Evolutionary conservation across 768 basidiomycete genomes (phyloP).

Genomic region (Kwoniella mangroviensis): DNA sequence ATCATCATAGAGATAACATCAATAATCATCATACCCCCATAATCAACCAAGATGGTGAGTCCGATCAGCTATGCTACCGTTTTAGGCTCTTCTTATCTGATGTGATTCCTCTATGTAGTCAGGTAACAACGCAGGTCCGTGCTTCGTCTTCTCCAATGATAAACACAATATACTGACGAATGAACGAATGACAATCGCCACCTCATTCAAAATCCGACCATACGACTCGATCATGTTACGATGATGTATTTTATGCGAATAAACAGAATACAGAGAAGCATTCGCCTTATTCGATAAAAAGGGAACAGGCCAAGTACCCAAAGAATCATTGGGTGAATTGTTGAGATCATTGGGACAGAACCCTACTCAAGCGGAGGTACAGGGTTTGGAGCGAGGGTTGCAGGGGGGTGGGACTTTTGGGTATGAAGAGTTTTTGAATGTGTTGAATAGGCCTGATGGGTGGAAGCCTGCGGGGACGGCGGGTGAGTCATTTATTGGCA

Average conservation of each 20-base stretch:
- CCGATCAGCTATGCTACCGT: no score
- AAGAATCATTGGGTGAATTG: conserved; percentile 87
- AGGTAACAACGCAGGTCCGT: conserved; percentile 49
- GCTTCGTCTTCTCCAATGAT: neutral
- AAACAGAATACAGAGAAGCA: conserved; percentile 88
- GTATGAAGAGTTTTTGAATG: conserved; percentile 79
- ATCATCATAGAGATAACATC: neutral
- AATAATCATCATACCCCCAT: neutral
- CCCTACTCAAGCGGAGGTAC: conserved; percentile 98
- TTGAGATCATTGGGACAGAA: conserved; percentile 95
- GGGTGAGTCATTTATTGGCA: conserved; percentile 64
- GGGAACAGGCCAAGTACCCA: conserved; percentile 85
- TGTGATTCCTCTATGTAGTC: conserved; percentile 23
- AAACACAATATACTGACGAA: no score
- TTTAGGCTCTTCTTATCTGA: no score
- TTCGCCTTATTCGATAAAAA: conserved; percentile 98
- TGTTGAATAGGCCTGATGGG: conserved; percentile 92
- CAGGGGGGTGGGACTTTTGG: conserved; percentile 71
- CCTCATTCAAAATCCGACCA: neutral
- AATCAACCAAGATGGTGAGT: conserved; percentile 6
- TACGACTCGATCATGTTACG: neutral
- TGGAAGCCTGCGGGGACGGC: conserved; percentile 97
- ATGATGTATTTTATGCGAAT: neutral
- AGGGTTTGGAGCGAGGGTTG: conserved; percentile 72
- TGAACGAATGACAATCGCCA: no score